Base-by-base conservation (phyloP, 2,329 filamentous ascomycete genomes). In the Trichophyton simii region DNA sequence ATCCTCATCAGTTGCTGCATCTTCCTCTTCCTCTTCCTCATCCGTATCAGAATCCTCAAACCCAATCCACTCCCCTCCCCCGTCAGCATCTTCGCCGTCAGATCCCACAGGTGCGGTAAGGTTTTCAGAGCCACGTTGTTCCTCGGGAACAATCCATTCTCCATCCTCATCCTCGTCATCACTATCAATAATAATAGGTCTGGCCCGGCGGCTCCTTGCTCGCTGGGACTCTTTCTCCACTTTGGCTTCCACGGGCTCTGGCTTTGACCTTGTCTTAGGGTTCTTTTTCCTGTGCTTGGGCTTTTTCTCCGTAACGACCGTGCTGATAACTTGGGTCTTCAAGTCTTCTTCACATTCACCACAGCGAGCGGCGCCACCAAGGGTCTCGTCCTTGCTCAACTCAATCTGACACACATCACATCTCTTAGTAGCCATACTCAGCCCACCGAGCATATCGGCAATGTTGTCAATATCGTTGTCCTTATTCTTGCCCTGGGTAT, bases 41-140 rank as follows among this genome's bases (percentile, higher is more conserved):
- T 61, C 74, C 5, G 71, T 82, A 2, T 82, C 80, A 44, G 86
- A 88, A 68, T 94, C 88, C 34, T 88, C 84, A 0, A 86, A 84
- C 42, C 82, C 82, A 58, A 96, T 79, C 71, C 84, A 89, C 61
- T 95, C 88, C 22, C 90, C 91, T 2, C 87, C 89, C 1, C 90
- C 90, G 70, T 95, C 91, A 1, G 87, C 89, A 70, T 96, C 84
- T 72, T 95, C 90, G 65, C 95, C 89, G 59, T 90, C 87, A n/a
- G 84, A 83, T 3, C 88, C 89, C n/a, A 89, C 90, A 52, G 88
- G 87, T 70, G 86, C 87, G 57, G 88, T 89, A 15, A 91, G 78
- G n/a, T 78, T 77, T 3, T 85, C 70, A 0, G 79, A 70, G 0
- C 80, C 79, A 52, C 82, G 84, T 68, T 94, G 79, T 8, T 82